Percentiles rank a stretch among this genome's conserved stretches.
These are phyloP conservation scores for Arachnomyces sp. DNA, from an alignment of 2,329 filamentous ascomycete genomes.

Conservation along the genomic window DNA sequence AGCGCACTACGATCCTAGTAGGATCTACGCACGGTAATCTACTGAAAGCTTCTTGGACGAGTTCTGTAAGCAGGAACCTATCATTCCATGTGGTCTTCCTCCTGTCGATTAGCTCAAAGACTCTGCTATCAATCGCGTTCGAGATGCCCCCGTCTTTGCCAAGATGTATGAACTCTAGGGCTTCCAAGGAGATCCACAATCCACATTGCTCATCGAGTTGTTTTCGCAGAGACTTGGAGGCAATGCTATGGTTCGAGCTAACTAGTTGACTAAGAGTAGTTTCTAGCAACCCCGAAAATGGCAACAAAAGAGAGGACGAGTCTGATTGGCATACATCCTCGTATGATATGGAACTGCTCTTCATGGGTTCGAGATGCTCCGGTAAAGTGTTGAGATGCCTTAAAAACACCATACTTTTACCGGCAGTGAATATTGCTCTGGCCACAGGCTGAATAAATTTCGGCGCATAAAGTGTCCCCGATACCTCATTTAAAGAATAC, in stretches of 20 bases:
- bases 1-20: conserved; percentile 56
- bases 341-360: conserved; percentile 23
- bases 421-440: conserved; percentile 71
- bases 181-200: conserved; percentile 57
- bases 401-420: conserved; percentile 83
- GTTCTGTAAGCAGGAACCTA: conserved; percentile 69
- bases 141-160: conserved; percentile 65
- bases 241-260: conserved; percentile 62
- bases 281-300: conserved; percentile 61
- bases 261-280: conserved; percentile 69
- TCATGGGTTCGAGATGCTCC: conserved; percentile 26
- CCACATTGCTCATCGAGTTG: conserved; percentile 63
- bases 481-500: conserved; percentile 57
- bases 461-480: conserved; percentile 59
- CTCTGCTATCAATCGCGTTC: conserved; percentile 55
- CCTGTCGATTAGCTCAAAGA: conserved; percentile 70
- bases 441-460: conserved; percentile 64
- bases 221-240: conserved; percentile 57
- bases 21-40: conserved; percentile 46
- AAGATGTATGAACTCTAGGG: conserved; percentile 67
- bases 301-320: conserved; percentile 21
- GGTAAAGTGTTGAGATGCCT: conserved; percentile 51
- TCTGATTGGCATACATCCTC: conserved; percentile 34
- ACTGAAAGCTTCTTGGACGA: conserved; percentile 65
- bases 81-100: conserved; percentile 63